Conservation (phyloP, 2,329 filamentous ascomycete genomes). For the Piedraia hortae region DNA sequence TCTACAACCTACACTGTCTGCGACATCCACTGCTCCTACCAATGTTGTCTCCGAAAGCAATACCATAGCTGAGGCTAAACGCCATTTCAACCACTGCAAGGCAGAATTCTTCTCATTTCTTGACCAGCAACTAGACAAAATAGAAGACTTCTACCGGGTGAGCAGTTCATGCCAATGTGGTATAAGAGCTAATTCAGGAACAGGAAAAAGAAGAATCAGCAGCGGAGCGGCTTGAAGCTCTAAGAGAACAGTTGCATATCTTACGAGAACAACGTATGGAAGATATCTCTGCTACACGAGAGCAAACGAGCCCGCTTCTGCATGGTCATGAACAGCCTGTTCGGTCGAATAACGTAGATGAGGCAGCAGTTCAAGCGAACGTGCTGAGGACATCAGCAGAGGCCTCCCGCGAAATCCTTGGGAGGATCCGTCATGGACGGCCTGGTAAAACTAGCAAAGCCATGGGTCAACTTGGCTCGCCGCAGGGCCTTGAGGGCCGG, state of each 20-base stretch:
- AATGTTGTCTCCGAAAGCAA: too few relatives aligned
- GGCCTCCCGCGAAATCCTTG: slow-evolving; percentile 4
- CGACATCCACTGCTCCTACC: too few relatives aligned
- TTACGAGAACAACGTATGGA: slow-evolving; percentile 65
- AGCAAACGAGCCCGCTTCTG: background rate
- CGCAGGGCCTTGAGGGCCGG: slow-evolving; percentile 3
- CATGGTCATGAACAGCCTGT: background rate
- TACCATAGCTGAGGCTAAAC: too few relatives aligned
- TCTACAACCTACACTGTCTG: too few relatives aligned
- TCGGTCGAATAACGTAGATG: background rate
- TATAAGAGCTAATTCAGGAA: too few relatives aligned
- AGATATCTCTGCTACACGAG: slow-evolving; percentile 27
- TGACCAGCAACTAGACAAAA: slow-evolving; percentile 64
- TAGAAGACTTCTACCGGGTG: slow-evolving; percentile 80
- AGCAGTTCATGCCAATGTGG: too few relatives aligned
- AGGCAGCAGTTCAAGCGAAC: background rate
- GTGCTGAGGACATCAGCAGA: slow-evolving; percentile 1
- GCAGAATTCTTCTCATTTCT: slow-evolving; percentile 72
- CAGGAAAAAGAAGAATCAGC: slow-evolving; percentile 68
- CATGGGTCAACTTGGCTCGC: slow-evolving; percentile 13
- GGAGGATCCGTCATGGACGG: slow-evolving; percentile 15
- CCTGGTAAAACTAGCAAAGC: slow-evolving; percentile 30
- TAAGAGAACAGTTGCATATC: slow-evolving; percentile 59
- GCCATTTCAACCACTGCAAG: slow-evolving; percentile 46
- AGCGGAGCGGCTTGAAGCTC: slow-evolving; percentile 57